Percentiles rank a stretch among this genome's conserved stretches.
phyloP scores from a whole-genome alignment of 257 asterid genomes.

The Nicotiana tomentosiformis region DNA sequence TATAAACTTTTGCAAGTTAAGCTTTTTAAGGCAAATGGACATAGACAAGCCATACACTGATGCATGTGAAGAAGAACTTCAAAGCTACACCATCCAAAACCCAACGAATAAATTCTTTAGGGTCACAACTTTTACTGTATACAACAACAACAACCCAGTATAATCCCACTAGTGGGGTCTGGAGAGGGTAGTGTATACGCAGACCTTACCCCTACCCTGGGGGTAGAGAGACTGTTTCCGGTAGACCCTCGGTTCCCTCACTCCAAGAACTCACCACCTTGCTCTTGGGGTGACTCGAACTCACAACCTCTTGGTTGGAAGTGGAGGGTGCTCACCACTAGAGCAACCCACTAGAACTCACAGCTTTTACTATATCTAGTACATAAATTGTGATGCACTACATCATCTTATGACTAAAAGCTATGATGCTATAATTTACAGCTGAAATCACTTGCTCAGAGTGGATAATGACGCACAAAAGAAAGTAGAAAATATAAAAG shows the following conservation, averaged over 20 bases:
- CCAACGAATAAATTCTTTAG: not conserved
- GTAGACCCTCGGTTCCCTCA: no score
- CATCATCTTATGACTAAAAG: not conserved
- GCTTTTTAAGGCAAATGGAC: not conserved
- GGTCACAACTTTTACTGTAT: not conserved
- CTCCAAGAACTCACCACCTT: no score
- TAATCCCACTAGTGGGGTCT: no score
- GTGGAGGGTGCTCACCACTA: no score
- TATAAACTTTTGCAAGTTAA: not conserved
- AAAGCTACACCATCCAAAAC: not conserved
- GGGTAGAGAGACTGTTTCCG: no score
- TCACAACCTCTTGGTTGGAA: no score
- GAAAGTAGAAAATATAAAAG: not conserved
- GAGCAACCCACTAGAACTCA: not conserved
- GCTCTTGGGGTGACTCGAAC: no score
- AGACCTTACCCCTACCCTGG: no score
- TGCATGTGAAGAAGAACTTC: slow-evolving; percentile 1
- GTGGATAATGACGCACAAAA: not conserved
- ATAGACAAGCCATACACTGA: not conserved
- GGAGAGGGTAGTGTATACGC: no score
- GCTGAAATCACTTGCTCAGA: not conserved
- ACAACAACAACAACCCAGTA: no score
- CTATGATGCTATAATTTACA: not conserved
- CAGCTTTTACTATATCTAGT: not conserved
- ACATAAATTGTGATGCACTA: not conserved